These are phyloP conservation scores for Arthrocladium fulminans DNA, from an alignment of 2,329 filamentous ascomycete genomes.

Conservation along the genomic window DNA sequence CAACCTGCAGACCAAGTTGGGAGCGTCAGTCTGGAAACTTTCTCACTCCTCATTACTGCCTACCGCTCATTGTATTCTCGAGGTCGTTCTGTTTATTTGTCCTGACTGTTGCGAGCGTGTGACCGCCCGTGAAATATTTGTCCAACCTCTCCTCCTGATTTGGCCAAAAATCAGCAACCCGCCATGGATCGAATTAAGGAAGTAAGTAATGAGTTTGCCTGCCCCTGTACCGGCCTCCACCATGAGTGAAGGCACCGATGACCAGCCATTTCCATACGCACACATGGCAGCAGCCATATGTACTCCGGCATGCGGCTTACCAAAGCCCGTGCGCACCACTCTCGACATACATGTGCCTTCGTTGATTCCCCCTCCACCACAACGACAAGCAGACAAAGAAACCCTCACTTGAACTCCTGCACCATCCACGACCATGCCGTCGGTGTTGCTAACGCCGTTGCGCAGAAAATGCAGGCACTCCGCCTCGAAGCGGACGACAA, in stretches of 20 bases:
- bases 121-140: neutral
- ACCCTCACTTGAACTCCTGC: constrained; percentile 14
- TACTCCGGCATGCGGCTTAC: neutral
- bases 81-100: neutral
- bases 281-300: neutral
- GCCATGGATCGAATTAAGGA: constrained; percentile 85
- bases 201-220: constrained; percentile 41
- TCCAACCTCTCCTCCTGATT: neutral
- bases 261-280: neutral
- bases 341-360: constrained; percentile 14
- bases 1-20: constrained; percentile 6
- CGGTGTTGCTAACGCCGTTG: constrained; percentile 22
- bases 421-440: constrained; percentile 16
- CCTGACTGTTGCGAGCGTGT: neutral
- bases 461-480: constrained; percentile 87
- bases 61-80: neutral
- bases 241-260: neutral
- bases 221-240: constrained; percentile 9
- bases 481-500: constrained; percentile 88
- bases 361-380: constrained; percentile 21
- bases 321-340: neutral
- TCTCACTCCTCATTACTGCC: neutral
- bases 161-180: constrained; percentile 15
- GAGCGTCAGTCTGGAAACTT: neutral
- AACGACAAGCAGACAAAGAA: neutral